These are phyloP conservation scores for Verbascum thapsus DNA, from an alignment of 257 asterid genomes.

Conservation along the genomic window DNA sequence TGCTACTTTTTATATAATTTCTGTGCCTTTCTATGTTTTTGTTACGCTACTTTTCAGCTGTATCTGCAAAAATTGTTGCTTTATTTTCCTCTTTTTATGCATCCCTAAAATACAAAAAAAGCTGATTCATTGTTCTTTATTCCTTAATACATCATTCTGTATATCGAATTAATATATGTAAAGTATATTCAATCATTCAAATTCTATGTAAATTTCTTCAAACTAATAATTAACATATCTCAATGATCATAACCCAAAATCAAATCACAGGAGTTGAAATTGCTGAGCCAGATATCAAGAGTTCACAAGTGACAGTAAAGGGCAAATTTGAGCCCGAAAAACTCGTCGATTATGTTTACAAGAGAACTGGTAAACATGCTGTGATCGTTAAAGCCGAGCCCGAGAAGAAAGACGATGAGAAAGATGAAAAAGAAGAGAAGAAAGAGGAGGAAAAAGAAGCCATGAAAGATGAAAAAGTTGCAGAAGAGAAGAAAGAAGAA, in stretches of 20 bases:
- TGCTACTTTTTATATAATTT: slow-evolving; percentile 18
- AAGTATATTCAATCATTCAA: slow-evolving; percentile 33
- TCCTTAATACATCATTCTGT: slow-evolving; percentile 32
- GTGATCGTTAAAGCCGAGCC: slow-evolving; percentile 60
- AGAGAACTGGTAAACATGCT: slow-evolving; percentile 74
- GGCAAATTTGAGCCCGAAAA: slow-evolving; percentile 65
- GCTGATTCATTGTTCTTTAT: slow-evolving; percentile 27
- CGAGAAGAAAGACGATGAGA: slow-evolving; percentile 56
- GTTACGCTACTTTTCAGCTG: slow-evolving; percentile 52
- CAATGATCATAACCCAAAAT: background rate
- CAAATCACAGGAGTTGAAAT: slow-evolving; percentile 72
- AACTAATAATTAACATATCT: background rate
- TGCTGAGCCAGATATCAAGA: slow-evolving; percentile 79
- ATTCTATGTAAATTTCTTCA: slow-evolving; percentile 42
- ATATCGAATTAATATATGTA: slow-evolving; percentile 13
- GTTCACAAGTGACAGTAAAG: slow-evolving; percentile 71
- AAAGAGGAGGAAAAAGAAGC: slow-evolving; percentile 37
- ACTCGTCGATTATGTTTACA: slow-evolving; percentile 58
- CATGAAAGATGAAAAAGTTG: slow-evolving; percentile 13
- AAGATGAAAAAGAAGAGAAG: slow-evolving; percentile 42
- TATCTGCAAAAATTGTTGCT: slow-evolving; percentile 35
- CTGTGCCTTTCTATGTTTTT: slow-evolving; percentile 31
- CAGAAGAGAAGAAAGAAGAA: slow-evolving; percentile 36
- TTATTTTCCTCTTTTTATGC: slow-evolving; percentile 32
- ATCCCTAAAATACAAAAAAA: slow-evolving; percentile 38